phyloP scores from a whole-genome alignment of 176 grass and related monocot genomes.

The Dactylis glomerata region DNA sequence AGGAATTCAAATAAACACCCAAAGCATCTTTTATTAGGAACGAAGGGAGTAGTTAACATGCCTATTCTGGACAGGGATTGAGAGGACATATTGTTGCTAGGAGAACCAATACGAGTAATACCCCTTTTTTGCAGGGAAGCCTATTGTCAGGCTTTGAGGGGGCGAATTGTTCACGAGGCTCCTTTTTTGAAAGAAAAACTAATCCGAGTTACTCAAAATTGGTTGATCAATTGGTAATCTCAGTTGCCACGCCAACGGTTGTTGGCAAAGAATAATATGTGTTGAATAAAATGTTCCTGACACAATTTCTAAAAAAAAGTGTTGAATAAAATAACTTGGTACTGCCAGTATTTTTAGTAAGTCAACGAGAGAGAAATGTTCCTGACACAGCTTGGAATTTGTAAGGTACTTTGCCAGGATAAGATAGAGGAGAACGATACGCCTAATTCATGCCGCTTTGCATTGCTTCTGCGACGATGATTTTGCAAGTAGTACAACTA shows the following conservation, averaged over 20 bases:
- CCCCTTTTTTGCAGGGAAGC: no score
- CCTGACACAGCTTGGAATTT: neutral
- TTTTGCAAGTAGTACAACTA: conserved; percentile 10
- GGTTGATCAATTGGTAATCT: neutral
- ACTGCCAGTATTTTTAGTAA: neutral
- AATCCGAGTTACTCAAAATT: neutral
- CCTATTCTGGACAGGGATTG: neutral
- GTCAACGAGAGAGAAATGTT: conserved; percentile 12
- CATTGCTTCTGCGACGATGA: neutral
- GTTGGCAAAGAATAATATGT: neutral
- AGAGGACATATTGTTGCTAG: no score
- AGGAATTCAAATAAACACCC: no score
- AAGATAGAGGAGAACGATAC: neutral
- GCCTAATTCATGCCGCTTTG: conserved; percentile 43
- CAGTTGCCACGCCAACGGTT: neutral
- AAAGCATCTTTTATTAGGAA: no score
- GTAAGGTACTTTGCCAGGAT: neutral
- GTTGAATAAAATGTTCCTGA: neutral
- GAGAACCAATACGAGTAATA: no score
- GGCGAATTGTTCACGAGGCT: neutral
- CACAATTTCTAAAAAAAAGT: no score
- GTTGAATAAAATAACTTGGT: neutral
- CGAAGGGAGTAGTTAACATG: neutral
- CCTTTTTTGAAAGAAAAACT: neutral
- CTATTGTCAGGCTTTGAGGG: no score